These are phyloP conservation scores for Colletotrichum horii DNA, from an alignment of 2,329 filamentous ascomycete genomes.

Conservation along the genomic window DNA sequence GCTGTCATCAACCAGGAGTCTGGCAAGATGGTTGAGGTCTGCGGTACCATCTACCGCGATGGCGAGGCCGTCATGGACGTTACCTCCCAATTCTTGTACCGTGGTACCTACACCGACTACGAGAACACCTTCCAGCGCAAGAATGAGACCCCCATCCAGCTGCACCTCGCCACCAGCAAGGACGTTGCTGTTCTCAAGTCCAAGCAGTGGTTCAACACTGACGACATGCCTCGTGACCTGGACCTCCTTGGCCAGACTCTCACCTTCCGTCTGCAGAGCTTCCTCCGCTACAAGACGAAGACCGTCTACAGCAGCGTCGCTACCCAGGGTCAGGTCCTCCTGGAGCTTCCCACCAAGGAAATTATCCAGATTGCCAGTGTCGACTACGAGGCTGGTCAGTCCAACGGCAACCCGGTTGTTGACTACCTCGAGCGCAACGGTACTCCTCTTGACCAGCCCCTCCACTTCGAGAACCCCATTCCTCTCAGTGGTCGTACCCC, in stretches of 20 bases:
- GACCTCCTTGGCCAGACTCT: conserved; percentile 92
- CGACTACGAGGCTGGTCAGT: conserved; percentile 89
- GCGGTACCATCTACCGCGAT: conserved; percentile 88
- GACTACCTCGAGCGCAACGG: conserved; percentile 95
- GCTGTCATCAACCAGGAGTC: conserved; percentile 98
- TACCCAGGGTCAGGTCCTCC: conserved; percentile 88
- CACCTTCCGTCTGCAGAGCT: conserved; percentile 92
- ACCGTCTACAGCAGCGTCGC: conserved; percentile 89
- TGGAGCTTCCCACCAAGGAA: conserved; percentile 96
- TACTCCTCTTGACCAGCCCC: conserved; percentile 90
- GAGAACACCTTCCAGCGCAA: conserved; percentile 99
- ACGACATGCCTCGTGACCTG: conserved; percentile 71
- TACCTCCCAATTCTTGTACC: conserved; percentile 97
- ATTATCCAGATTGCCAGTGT: conserved; percentile 97
- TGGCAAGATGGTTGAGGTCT: conserved; percentile 99
- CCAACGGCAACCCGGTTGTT: conserved; percentile 94
- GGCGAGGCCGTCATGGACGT: conserved; percentile 94
- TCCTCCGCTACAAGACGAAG: conserved; percentile 95
- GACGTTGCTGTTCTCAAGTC: conserved; percentile 93
- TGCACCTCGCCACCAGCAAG: conserved; percentile 85
- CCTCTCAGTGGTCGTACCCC: conserved; percentile 92
- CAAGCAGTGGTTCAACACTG: conserved; percentile 96
- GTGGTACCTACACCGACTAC: conserved; percentile 89
- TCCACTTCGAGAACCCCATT: conserved; percentile 97
- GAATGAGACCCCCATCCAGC: conserved; percentile 91